Conservation (phyloP, 1,139 yeast genomes). For the Kodamaea plutei region DNA sequence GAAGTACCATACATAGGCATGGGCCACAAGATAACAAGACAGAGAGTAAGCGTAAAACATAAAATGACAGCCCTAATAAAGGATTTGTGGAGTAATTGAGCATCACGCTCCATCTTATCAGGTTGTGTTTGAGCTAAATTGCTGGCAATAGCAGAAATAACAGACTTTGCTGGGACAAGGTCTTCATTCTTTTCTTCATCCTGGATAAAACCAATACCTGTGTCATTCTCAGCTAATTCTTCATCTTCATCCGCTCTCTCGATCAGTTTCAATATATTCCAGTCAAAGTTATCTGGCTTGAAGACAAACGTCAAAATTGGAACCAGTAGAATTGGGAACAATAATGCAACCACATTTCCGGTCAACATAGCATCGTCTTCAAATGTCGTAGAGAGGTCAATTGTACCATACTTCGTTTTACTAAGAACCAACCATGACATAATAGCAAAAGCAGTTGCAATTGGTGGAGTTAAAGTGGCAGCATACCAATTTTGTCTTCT, state of each 20-base stretch:
- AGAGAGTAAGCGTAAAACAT: conserved; percentile 54
- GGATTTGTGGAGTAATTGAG: conserved; percentile 41
- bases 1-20: conserved; percentile 83
- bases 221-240: conserved; percentile 37
- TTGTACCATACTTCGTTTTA: conserved; percentile 46
- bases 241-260: conserved; percentile 65
- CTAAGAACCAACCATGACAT: conserved; percentile 66
- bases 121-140: conserved; percentile 36
- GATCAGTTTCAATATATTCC: conserved; percentile 55
- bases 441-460: conserved; percentile 59
- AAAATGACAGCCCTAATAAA: conserved; percentile 53
- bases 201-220: conserved; percentile 14
- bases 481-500: conserved; percentile 59
- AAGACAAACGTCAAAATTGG: conserved; percentile 63
- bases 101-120: conserved; percentile 42
- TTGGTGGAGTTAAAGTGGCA: conserved; percentile 56
- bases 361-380: conserved; percentile 79
- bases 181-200: conserved; percentile 15
- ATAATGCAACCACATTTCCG: conserved; percentile 79
- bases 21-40: conserved; percentile 72
- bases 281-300: conserved; percentile 73
- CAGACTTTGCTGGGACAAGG: conserved; percentile 38
- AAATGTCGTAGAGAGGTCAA: conserved; percentile 64
- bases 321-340: conserved; percentile 65
- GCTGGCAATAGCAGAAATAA: conserved; percentile 37